Evolutionary conservation across 1,284 basidiomycete genomes (phyloP), one percentile per base, ranked within the genome.

Genomic region (Apiotrichum veenhuisii): DNA sequence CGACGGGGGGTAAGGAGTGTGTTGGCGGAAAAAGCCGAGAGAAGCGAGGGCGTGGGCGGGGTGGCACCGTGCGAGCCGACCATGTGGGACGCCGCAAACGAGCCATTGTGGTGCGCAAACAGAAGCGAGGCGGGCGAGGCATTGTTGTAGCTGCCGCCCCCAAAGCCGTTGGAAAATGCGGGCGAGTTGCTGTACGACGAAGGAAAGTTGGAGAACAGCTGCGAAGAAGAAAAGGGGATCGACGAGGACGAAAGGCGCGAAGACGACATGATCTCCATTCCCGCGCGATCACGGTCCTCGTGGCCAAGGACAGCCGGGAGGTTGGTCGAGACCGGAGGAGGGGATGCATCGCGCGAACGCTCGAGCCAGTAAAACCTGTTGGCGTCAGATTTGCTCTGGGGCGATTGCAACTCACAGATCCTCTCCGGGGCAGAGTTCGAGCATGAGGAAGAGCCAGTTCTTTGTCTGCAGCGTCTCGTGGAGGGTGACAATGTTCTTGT

Each of bases 351-450:
- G 70, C 88, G 85, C 57, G 89, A 85, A 79, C 91, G 89, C 79
- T 98, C 93, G 54, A 98, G 84, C 83, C 98, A 98, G 80, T 93
- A 98, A 77, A 94, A 97, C 54, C 72, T 73, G 44, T 22, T 33
- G 37, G n/a, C 23, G 50, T 66, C 54, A 67, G 65, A 26, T 10
- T 25, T 34, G 17, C 17, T 12, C 8, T 38, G 5, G 30, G 14
- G 17, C 20, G 1, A 5, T 15, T 20, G 7, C 9, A 14, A 70
- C 74, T 69, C 50, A 76, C 69, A 77, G 62, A 74, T 96, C 93
- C 77, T 97, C 91, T 54, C 95, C 96, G 10, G 93, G 94, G 65
- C 97, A 96, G 71, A 89, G 94, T 79, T 98, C 89, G 63, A 91
- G 82, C 43, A 91, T 80, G 47, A 91, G 82, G 64, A 91, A 85